Evolutionary conservation across 768 basidiomycete genomes (phyloP).

Genomic region (Arthromyces matolae): DNA sequence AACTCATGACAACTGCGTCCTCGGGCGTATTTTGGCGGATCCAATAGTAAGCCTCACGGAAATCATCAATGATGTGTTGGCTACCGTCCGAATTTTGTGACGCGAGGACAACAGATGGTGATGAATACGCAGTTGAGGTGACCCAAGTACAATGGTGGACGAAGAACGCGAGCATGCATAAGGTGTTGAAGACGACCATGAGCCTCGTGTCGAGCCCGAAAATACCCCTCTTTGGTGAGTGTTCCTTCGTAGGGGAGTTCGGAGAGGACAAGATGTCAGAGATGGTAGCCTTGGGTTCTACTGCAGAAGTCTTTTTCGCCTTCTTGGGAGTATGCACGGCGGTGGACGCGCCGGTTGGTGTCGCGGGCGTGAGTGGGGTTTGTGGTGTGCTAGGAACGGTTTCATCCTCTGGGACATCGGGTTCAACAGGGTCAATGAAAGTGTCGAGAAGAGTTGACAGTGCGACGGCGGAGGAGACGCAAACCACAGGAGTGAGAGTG

Average conservation of each 20-base stretch:
- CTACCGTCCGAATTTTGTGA: conserved; percentile 77
- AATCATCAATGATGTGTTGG: conserved; percentile 96
- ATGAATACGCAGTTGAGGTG: conserved; percentile 92
- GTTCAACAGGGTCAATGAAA: conserved; percentile 83
- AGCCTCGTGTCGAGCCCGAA: conserved; percentile 84
- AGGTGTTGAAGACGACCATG: conserved; percentile 66
- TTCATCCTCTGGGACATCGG: conserved; percentile 38
- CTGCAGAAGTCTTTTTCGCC: conserved; percentile 49
- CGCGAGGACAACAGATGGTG: conserved; percentile 93
- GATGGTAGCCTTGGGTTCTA: conserved; percentile 28
- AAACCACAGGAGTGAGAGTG: conserved; percentile 94
- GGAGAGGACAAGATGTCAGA: conserved; percentile 37
- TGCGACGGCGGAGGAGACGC: conserved; percentile 88
- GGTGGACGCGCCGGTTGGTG: conserved; percentile 19
- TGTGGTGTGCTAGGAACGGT: not conserved
- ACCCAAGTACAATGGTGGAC: conserved; percentile 97
- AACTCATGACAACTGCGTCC: conserved; percentile 93
- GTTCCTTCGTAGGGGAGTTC: conserved; percentile 31
- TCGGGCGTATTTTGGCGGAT: conserved; percentile 90
- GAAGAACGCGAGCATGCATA: conserved; percentile 82
- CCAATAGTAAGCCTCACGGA: conserved; percentile 99
- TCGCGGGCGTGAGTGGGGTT: conserved; percentile 16
- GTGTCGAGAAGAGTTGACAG: conserved; percentile 84
- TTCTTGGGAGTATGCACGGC: conserved; percentile 49
- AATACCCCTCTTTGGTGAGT: conserved; percentile 56